Evolutionary conservation across 768 basidiomycete species (phyloP).

Genomic region (Clitopilus hobsonii): DNA sequence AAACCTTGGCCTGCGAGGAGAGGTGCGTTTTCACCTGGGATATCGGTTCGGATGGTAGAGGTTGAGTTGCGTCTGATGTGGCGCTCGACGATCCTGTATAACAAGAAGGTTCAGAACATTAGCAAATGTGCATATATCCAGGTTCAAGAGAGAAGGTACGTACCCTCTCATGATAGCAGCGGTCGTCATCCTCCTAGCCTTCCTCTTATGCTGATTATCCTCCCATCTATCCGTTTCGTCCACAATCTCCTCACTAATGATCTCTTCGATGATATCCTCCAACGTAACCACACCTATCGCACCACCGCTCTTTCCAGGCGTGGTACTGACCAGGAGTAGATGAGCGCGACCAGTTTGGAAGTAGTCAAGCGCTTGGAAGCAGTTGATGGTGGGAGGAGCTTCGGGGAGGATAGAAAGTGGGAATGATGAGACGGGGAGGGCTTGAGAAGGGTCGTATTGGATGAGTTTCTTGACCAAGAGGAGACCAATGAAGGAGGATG

Average conservation of each 20-base stretch:
- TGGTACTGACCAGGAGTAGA: slow-evolving; percentile 77
- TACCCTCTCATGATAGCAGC: slow-evolving; percentile 79
- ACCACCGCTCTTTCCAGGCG: slow-evolving; percentile 79
- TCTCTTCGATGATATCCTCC: slow-evolving; percentile 90
- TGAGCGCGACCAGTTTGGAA: slow-evolving; percentile 96
- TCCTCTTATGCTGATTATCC: slow-evolving; percentile 77
- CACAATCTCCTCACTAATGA: slow-evolving; percentile 93
- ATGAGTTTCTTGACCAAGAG: slow-evolving; percentile 88
- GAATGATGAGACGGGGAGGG: slow-evolving; percentile 70
- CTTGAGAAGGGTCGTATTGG: slow-evolving; percentile 82
- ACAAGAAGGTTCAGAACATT: not conserved
- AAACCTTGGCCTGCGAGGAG: not conserved
- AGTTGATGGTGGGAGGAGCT: slow-evolving; percentile 83
- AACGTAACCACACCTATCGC: slow-evolving; percentile 90
- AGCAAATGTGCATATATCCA: not conserved
- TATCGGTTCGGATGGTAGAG: not conserved
- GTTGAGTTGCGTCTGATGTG: not conserved
- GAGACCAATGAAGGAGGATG: slow-evolving; percentile 72
- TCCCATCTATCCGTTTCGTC: slow-evolving; percentile 92
- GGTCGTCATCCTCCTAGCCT: slow-evolving; percentile 67
- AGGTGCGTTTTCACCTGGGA: not conserved
- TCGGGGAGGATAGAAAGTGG: slow-evolving; percentile 83
- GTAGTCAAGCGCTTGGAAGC: slow-evolving; percentile 92
- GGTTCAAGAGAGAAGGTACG: slow-evolving; percentile 13
- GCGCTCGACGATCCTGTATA: not conserved